Evolutionary conservation across 129 eudicot genomes (phyloP).

Genomic region (Pulicaria dysenterica): DNA sequence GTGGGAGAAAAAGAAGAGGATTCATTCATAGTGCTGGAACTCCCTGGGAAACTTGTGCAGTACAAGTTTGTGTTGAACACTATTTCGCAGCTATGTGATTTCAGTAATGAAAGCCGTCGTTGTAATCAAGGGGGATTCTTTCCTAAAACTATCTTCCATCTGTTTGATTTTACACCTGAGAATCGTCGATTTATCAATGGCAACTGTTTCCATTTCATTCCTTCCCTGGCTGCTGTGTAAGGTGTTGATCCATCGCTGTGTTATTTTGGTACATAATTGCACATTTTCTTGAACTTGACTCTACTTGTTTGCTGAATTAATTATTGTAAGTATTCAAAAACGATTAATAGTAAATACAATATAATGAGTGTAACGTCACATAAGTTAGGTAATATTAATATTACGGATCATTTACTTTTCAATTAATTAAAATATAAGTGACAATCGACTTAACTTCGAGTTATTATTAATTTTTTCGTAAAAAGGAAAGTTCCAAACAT

Average conservation of each 20-base stretch:
- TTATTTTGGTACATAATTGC: conserved; percentile 3
- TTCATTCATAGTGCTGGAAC: conserved; percentile 43
- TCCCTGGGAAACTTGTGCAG: conserved; percentile 43
- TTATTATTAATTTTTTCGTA: too few relatives aligned
- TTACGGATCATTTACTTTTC: too few relatives aligned
- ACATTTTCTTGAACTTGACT: neutral
- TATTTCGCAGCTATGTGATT: conserved; percentile 32
- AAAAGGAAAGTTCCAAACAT: too few relatives aligned
- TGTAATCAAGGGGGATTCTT: conserved; percentile 39
- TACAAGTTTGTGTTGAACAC: conserved; percentile 36
- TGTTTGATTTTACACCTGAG: conserved; percentile 39
- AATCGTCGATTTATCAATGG: conserved; percentile 41
- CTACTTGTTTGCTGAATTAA: neutral
- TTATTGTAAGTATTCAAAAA: too few relatives aligned
- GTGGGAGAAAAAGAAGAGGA: conserved; percentile 35
- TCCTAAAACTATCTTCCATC: conserved; percentile 40
- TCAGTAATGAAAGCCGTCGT: conserved; percentile 25
- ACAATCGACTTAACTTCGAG: too few relatives aligned
- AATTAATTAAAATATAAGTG: too few relatives aligned
- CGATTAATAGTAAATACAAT: too few relatives aligned
- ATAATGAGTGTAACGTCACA: too few relatives aligned
- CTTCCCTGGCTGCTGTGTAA: conserved; percentile 33
- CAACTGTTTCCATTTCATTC: conserved; percentile 38
- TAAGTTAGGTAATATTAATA: too few relatives aligned
- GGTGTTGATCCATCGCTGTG: neutral